phyloP scores from a whole-genome alignment of 2,329 filamentous ascomycete genomes.

The Penicillium sp. region DNA sequence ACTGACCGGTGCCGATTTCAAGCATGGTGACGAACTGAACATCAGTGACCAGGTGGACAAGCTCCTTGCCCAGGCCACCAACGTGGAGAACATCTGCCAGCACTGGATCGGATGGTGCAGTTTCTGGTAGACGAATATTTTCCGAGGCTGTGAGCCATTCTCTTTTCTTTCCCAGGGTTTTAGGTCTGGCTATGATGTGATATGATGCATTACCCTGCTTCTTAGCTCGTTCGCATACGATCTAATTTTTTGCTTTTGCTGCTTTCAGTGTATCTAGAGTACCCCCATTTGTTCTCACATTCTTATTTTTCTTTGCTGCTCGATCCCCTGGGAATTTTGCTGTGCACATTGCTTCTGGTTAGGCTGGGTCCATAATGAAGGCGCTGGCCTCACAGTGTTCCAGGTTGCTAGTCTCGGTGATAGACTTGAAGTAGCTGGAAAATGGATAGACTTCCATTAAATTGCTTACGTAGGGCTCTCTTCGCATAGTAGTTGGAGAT shows the following conservation, averaged over 20 bases:
- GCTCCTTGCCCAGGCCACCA: slow-evolving; percentile 91
- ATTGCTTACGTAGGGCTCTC: background rate
- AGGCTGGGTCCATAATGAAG: background rate
- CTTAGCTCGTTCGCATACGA: background rate
- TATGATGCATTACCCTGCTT: slow-evolving; percentile 19
- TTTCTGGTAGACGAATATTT: slow-evolving; percentile 70
- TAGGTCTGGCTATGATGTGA: slow-evolving; percentile 28
- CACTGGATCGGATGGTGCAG: slow-evolving; percentile 99
- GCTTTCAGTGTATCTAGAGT: slow-evolving; percentile 20
- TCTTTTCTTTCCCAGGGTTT: slow-evolving; percentile 18
- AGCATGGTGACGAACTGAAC: slow-evolving; percentile 77
- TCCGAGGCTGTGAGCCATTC: background rate
- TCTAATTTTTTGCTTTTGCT: slow-evolving; percentile 13
- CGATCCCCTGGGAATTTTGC: background rate
- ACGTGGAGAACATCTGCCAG: slow-evolving; percentile 95
- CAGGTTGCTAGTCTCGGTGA: background rate
- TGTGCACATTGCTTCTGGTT: background rate
- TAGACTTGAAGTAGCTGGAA: background rate
- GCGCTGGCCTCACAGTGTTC: background rate
- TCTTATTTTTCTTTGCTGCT: slow-evolving; percentile 7
- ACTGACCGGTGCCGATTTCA: slow-evolving; percentile 90
- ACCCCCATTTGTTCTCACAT: slow-evolving; percentile 11
- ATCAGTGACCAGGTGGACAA: slow-evolving; percentile 91
- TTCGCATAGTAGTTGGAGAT: too few relatives aligned
- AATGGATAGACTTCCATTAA: background rate